phyloP scores from a whole-genome alignment of 371 early-diverging fungal genomes.

The Actinomucor elegans region DNA sequence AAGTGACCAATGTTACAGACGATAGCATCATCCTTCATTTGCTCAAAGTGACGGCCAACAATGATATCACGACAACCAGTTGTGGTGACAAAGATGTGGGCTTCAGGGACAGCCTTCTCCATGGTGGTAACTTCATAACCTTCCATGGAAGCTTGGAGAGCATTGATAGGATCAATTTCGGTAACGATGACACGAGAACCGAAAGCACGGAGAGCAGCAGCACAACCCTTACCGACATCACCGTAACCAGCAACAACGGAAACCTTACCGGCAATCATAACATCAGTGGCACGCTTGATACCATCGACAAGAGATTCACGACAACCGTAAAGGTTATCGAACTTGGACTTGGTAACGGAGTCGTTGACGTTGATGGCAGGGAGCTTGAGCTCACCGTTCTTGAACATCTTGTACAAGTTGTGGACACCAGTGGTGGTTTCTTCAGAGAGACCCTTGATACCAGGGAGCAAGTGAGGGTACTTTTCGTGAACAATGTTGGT shows the following conservation, averaged over 20 bases:
- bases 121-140: constrained; percentile 99
- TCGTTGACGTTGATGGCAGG: constrained; percentile 99
- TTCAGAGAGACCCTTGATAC: constrained; percentile 95
- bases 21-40: constrained; percentile 98
- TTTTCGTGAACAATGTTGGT: constrained; percentile 96
- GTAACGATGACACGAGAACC: constrained; percentile 98
- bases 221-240: constrained; percentile 99
- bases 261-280: constrained; percentile 99
- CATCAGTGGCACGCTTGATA: constrained; percentile 99
- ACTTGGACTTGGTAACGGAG: constrained; percentile 99
- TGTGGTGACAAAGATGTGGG: constrained; percentile 98
- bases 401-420: constrained; percentile 97
- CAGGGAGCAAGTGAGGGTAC: constrained; percentile 80
- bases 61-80: constrained; percentile 99
- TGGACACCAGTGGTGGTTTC: constrained; percentile 99
- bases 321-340: constrained; percentile 99
- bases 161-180: constrained; percentile 99
- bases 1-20: constrained; percentile 99
- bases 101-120: constrained; percentile 92
- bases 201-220: constrained; percentile 97
- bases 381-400: constrained; percentile 92
- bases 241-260: constrained; percentile 99
- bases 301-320: constrained; percentile 99
- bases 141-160: constrained; percentile 99
- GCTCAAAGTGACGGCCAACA: constrained; percentile 85